These are phyloP conservation scores for Agrocybe praecox DNA, from an alignment of 768 basidiomycete species.

Conservation along the genomic window DNA sequence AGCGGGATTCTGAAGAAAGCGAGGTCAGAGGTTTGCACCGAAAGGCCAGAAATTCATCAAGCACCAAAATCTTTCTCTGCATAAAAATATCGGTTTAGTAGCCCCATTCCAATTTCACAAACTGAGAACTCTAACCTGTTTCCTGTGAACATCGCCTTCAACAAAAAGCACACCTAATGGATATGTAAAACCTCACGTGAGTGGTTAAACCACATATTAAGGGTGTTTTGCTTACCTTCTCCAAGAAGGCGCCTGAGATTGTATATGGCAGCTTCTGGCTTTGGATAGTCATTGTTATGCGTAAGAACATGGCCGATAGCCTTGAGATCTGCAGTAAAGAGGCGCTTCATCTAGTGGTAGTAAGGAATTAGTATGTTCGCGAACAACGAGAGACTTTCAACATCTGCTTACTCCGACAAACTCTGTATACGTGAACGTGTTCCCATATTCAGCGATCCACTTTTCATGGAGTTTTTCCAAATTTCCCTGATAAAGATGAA, in stretches of 20 bases:
- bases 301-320: constrained; percentile 65
- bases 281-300: constrained; percentile 54
- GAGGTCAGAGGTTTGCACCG: background rate
- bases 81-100: background rate
- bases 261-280: constrained; percentile 42
- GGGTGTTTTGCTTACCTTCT: constrained; percentile 24
- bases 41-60: background rate
- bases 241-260: constrained; percentile 45
- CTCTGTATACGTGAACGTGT: constrained; percentile 42
- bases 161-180: constrained; percentile 50
- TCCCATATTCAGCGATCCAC: constrained; percentile 50
- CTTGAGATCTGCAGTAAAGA: constrained; percentile 61
- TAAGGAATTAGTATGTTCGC: too few species aligned
- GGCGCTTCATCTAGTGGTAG: constrained; percentile 26
- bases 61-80: constrained; percentile 43
- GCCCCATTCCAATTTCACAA: background rate
- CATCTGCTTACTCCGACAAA: constrained; percentile 40
- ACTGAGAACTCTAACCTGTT: constrained; percentile 32
- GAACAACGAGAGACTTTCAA: too few species aligned
- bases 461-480: constrained; percentile 36
- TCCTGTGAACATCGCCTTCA: constrained; percentile 43
- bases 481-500: constrained; percentile 19
- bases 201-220: background rate
- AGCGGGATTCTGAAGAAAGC: constrained; percentile 52
- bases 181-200: background rate